Evolutionary conservation across 129 eudicot genomes (phyloP), one percentile per base, ranked within the genome.

Genomic region (Artemisia annua): DNA sequence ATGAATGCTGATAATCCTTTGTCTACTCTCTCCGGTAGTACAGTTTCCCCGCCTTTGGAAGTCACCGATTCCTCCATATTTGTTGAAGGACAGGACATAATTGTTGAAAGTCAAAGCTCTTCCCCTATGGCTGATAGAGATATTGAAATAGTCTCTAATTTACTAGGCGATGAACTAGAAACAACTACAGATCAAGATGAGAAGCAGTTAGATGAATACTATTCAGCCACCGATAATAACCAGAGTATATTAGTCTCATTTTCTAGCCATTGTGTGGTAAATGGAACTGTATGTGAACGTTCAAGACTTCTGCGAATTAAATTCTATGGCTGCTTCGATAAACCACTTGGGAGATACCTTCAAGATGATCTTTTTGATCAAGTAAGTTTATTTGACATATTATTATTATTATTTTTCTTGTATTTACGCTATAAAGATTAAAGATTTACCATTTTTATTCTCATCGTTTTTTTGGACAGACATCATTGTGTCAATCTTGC

Each of bases 331-430:
- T 83, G 83, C 64, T 94, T 84, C 76, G 99, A 94, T 85, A 94
- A 94, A 80, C 99, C 99, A 60, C 87, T 94, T 1, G 99, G 99
- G 48, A 84, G 87, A 74, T 94, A 82, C 85, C 99, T 94, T 51
- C 90, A 77, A 72, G 94, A 90, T 63, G 94, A 90, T 84, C 83
- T 94, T 66, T 94, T 94, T 78, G 88, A 88, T 90, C 97, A 88
- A 89, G 99, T 90, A 83, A 61, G 51, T 62, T 72, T 53, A 24
- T 10, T 49, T 60, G 32, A 22, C 11, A 22, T 22, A 48, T 10
- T 75, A 3, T 67, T 61, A 14, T 15, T 12, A 72, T 44, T 20
- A 2, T 71, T 24, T 46, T 65, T 66, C 14, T 44, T 75, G 18
- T 20, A 65, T 3, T 3, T 26, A 5, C 15, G 9, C 30, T 22